Evolutionary conservation across 768 basidiomycete species (phyloP).

Genomic region (Hygrocybe punicea): DNA sequence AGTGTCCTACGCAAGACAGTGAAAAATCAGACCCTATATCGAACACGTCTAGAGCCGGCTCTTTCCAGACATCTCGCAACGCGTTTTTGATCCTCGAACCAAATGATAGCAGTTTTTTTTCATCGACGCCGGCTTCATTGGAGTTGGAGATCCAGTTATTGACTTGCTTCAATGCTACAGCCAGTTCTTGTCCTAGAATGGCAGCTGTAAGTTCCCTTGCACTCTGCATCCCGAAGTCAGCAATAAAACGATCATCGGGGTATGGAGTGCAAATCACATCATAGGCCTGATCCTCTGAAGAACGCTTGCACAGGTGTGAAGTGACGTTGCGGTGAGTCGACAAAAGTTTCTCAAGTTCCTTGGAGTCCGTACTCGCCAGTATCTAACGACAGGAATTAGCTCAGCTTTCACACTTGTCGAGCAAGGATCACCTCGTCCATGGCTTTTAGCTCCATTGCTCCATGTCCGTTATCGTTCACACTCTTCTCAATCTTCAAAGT

Average conservation of each 20-base stretch:
- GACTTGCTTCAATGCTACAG: constrained; percentile 60
- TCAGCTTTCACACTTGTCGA: not conserved
- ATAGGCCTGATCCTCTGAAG: constrained; percentile 76
- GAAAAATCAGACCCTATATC: constrained; percentile 61
- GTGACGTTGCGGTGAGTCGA: constrained; percentile 62
- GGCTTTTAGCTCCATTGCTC: constrained; percentile 45
- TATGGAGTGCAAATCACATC: constrained; percentile 44
- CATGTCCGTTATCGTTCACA: constrained; percentile 26
- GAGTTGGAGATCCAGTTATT: constrained; percentile 49
- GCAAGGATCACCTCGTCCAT: constrained; percentile 62
- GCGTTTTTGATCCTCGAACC: constrained; percentile 59
- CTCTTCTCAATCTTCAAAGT: constrained; percentile 44
- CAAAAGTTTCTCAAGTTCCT: constrained; percentile 57
- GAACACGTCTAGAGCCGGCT: constrained; percentile 67
- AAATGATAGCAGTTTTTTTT: constrained; percentile 48
- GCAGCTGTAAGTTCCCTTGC: constrained; percentile 79
- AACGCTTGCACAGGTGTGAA: constrained; percentile 63
- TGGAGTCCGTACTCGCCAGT: constrained; percentile 46
- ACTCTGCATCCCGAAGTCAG: constrained; percentile 47
- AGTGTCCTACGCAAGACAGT: not conserved
- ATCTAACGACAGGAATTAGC: constrained; percentile 39
- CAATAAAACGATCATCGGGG: not conserved
- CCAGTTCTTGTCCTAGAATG: constrained; percentile 79
- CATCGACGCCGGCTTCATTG: constrained; percentile 41
- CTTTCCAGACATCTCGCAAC: constrained; percentile 72